Conservation (phyloP, 257 asterid species). For the Petrea volubilis region DNA sequence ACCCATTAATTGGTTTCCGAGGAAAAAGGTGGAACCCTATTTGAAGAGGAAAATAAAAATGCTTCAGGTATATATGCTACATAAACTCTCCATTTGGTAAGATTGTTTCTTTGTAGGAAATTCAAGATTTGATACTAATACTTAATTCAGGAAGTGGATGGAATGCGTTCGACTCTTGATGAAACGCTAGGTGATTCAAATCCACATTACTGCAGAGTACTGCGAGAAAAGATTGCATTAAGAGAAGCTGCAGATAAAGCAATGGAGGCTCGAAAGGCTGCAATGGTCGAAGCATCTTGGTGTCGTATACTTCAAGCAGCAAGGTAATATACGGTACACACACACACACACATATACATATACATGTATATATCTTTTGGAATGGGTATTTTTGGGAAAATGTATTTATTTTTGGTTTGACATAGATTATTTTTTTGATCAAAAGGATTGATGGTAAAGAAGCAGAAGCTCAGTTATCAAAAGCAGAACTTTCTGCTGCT, state of each 20-base stretch:
- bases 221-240: constrained; percentile 88
- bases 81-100: constrained; percentile 4
- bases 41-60: constrained; percentile 83
- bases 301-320: constrained; percentile 92
- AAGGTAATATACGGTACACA: constrained; percentile 55
- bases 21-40: constrained; percentile 88
- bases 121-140: not conserved
- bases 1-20: constrained; percentile 92
- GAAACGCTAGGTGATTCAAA: constrained; percentile 92
- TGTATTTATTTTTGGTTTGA: not conserved
- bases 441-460: constrained; percentile 75
- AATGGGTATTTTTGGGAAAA: not conserved
- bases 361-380: not conserved
- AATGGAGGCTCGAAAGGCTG: constrained; percentile 81
- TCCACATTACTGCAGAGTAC: constrained; percentile 80
- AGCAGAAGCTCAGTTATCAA: constrained; percentile 64
- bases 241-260: constrained; percentile 93
- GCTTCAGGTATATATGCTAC: constrained; percentile 71
- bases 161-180: constrained; percentile 90
- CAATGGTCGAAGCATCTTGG: constrained; percentile 98
- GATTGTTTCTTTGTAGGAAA: not conserved
- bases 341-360: too few relatives aligned
- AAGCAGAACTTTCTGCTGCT: constrained; percentile 62
- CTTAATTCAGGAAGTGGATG: constrained; percentile 70
- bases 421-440: not conserved